A percentile compares a stretch with the other conserved stretches of the same genome.
phyloP scores from a whole-genome alignment of 1,139 yeast species.

The Sugiyamaella castrensis region DNA sequence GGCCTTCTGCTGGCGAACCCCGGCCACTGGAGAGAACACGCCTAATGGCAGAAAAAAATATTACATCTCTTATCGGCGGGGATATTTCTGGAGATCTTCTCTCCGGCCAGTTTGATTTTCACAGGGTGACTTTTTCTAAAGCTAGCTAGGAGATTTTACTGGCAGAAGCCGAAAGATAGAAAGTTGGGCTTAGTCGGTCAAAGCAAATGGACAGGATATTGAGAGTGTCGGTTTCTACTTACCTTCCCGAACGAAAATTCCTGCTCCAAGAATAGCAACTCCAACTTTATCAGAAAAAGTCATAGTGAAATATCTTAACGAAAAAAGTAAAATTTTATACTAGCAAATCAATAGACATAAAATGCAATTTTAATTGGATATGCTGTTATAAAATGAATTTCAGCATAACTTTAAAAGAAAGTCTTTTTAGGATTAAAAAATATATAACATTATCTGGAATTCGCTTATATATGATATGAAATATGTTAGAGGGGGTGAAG shows the following conservation, averaged over 20 bases:
- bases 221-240: conserved; percentile 1
- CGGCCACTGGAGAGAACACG: too few species aligned
- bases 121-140: too few species aligned
- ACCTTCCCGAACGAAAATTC: conserved; percentile 23
- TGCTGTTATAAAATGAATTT: background rate
- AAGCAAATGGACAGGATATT: too few species aligned
- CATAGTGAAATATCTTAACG: background rate
- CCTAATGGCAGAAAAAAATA: too few species aligned
- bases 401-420: background rate
- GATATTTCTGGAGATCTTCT: too few species aligned
- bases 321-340: background rate
- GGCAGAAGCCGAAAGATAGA: background rate
- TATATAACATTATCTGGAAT: background rate
- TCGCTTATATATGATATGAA: background rate
- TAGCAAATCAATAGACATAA: background rate
- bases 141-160: background rate
- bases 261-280: conserved; percentile 27
- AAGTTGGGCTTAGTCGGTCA: too few species aligned
- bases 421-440: background rate
- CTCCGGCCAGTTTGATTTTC: background rate
- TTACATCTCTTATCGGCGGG: too few species aligned
- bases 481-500: too few species aligned
- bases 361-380: background rate
- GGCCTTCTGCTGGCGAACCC: too few species aligned
- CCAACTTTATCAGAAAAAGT: conserved; percentile 12